phyloP scores from a whole-genome alignment of 306 rosid genomes.

The Ziziphus jujuba region DNA sequence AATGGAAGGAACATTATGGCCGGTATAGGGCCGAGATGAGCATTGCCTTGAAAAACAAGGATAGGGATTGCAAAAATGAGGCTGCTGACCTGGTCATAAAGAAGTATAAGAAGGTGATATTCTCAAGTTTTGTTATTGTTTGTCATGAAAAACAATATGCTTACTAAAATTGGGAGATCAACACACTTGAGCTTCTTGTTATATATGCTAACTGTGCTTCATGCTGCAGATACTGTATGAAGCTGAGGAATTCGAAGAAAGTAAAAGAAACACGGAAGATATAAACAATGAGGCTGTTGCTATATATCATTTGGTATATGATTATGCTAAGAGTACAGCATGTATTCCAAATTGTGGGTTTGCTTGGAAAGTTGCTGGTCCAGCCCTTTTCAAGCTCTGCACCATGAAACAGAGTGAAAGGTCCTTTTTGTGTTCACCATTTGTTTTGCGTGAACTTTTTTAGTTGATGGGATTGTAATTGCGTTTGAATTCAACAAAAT shows the following conservation, averaged over 20 bases:
- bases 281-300: constrained; percentile 51
- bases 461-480: background rate
- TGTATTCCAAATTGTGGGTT: background rate
- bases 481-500: background rate
- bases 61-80: constrained; percentile 12
- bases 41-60: constrained; percentile 5
- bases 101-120: constrained; percentile 47
- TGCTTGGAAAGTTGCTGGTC: constrained; percentile 46
- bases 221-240: constrained; percentile 37
- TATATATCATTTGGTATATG: constrained; percentile 36
- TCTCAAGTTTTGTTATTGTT: background rate
- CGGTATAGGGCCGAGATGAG: constrained; percentile 48
- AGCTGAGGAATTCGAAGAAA: constrained; percentile 30
- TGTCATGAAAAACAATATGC: background rate
- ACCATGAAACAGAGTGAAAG: constrained; percentile 27
- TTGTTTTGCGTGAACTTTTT: constrained; percentile 51
- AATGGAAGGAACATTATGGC: constrained; percentile 35
- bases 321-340: background rate
- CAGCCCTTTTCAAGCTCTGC: constrained; percentile 39
- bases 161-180: background rate
- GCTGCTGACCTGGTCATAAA: constrained; percentile 42
- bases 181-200: background rate
- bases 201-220: constrained; percentile 8
- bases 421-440: constrained; percentile 20
- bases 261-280: constrained; percentile 26